Percentiles rank a stretch among this genome's conserved stretches.
Evolutionary conservation across 169 alveolate genomes (phyloP).

Genomic region (Cryptosporidium muris): DNA sequence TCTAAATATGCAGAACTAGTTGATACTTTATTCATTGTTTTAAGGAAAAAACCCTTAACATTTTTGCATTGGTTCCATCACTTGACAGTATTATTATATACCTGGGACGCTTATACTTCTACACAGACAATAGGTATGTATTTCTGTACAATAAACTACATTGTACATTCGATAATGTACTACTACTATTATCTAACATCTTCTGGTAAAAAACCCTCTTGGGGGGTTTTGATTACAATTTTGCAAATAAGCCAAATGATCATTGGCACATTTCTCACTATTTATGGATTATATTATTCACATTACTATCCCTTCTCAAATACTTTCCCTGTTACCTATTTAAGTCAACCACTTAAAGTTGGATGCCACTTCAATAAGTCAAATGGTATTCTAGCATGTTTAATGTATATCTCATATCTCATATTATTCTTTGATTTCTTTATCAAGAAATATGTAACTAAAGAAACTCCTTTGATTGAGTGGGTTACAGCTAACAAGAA

Average conservation of each 20-base stretch:
- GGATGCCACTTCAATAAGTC: slow-evolving; percentile 72
- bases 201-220: slow-evolving; percentile 73
- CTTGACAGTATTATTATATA: slow-evolving; percentile 84
- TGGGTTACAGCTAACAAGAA: slow-evolving; percentile 27
- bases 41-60: slow-evolving; percentile 77
- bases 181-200: slow-evolving; percentile 81
- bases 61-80: slow-evolving; percentile 88
- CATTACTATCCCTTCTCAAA: slow-evolving; percentile 50
- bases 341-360: slow-evolving; percentile 55
- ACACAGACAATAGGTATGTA: slow-evolving; percentile 84
- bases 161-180: slow-evolving; percentile 86
- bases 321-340: slow-evolving; percentile 58
- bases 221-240: slow-evolving; percentile 81
- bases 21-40: slow-evolving; percentile 82
- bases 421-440: slow-evolving; percentile 72
- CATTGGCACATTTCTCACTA: slow-evolving; percentile 73
- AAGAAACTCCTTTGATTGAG: slow-evolving; percentile 21
- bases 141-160: slow-evolving; percentile 81
- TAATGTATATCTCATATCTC: slow-evolving; percentile 75
- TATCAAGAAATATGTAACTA: slow-evolving; percentile 58
- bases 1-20: slow-evolving; percentile 84
- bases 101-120: slow-evolving; percentile 84
- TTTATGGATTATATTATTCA: slow-evolving; percentile 44
- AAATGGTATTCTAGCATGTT: slow-evolving; percentile 71
- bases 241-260: slow-evolving; percentile 83